Evolutionary conservation across 106 monocot species (phyloP), one percentile per base, ranked within the genome.

Genomic region (Allium sativum): DNA sequence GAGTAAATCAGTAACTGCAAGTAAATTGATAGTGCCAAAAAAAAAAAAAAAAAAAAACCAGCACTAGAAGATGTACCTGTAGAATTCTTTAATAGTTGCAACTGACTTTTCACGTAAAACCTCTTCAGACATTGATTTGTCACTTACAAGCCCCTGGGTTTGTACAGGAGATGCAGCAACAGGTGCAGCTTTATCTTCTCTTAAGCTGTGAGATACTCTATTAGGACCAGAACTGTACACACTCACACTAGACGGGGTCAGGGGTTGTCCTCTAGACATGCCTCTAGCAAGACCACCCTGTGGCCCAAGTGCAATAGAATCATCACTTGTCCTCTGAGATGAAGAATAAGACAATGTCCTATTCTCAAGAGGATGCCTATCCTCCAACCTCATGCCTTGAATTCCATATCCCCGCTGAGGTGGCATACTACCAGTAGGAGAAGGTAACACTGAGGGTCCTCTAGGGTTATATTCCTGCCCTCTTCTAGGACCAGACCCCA

Each of bases 281-380:
- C 73, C 79, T 52, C 69, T 84, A 11, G 79, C 84, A 64, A 84
- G 84, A 47, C 84, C 76, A 47, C 84, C 84, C 73, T 84, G 84
- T 17, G 84, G 84, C 21, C 76, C 84, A 54, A 84, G 84, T 18
- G 76, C 79, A 55, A 84, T 84, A 12, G 75, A 69, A 60, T 69
- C 69, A 68, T 69, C 62, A 65, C 18, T 62, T 52, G 45, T 55
- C 51, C 79, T 79, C 65, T 84, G 83, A 52, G 76, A 65, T 46
- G 79, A 48, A 0, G 78, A 71, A 67, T 78, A 54, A 43, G 83
- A 79, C 45, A 68, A 68, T 10, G 64, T 62, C 70, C 79, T 79
- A 48, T 58, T 60, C 41, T 84, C 79, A 53, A 51, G 66, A 44
- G 61, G 58, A 65, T 77, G 83, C 7, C 76, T 58, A 21, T 84